Evolutionary conservation across 2,329 filamentous ascomycete genomes (phyloP), one percentile per base, ranked within the genome.

Genomic region (Cordyceps farinosa): DNA sequence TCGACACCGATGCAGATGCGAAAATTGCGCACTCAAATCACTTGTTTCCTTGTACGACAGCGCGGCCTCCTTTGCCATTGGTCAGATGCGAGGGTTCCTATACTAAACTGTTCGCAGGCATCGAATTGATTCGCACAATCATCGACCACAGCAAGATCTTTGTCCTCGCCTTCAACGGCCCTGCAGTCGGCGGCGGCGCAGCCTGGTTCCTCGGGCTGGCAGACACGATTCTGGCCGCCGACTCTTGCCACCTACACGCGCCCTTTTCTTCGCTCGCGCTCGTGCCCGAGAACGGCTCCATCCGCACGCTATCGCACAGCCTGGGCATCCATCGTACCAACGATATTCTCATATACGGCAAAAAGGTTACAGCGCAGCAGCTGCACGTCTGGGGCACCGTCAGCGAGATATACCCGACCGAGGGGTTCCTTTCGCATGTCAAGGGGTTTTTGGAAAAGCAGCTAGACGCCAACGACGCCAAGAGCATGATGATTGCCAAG

Each of bases 71-170:
- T 22, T 22, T 22, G 22, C 22, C 22, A 22, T 22, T 22, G 22
- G 22, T 22, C 22, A 22, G 22, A 22, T 22, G 22, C 22, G 22
- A 22, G 22, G 22, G 22, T 22, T 22, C 22, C 22, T 22, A 22
- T 22, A 22, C 22, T 22, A 22, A 22, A 22, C 22, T 22, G 22
- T 22, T 22, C 22, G 22, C 22, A 63, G 61, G 61, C 9, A n/a
- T 52, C 9, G 61, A 63, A 15, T 29, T 63, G 10, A 38, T 63
- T 11, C 61, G 61, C n/a, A 30, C 54, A n/a, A 40, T 63, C n/a
- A 63, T 63, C 32, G 61, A 63, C 22, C 61, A 63, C 22, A 42
- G 48, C 15, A 63, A 63, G n/a, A 32, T 63, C 17, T 59, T 63
- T 17, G 34, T 63, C 30, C 48, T 63, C 3, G 61, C 54, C 15